Evolutionary conservation across 768 basidiomycete species (phyloP).

Genomic region (Fistulinella prunicolor): DNA sequence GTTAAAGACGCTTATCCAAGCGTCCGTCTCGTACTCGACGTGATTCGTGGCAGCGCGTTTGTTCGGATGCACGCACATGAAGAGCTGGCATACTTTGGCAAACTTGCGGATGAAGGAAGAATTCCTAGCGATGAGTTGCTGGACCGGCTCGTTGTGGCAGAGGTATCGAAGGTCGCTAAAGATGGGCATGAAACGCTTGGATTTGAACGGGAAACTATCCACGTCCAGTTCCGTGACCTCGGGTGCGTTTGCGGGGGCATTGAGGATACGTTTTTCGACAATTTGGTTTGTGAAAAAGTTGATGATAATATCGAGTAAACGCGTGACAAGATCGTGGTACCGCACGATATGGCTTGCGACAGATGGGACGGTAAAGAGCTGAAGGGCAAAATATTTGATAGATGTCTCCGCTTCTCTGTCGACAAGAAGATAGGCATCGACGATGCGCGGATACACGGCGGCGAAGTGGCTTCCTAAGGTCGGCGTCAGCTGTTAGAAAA

Average conservation of each 20-base stretch:
- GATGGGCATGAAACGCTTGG: conserved; percentile 93
- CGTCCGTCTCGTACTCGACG: conserved; percentile 95
- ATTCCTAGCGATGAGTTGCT: conserved; percentile 70
- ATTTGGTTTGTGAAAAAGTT: conserved; percentile 95
- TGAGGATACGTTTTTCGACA: conserved; percentile 61
- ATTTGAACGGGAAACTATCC: conserved; percentile 85
- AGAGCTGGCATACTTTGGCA: conserved; percentile 76
- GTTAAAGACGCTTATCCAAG: conserved; percentile 96
- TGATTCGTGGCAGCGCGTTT: conserved; percentile 78
- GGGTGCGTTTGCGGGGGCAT: conserved; percentile 18
- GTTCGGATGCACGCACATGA: conserved; percentile 93
- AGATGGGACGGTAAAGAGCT: conserved; percentile 89
- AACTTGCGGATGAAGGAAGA: conserved; percentile 68
- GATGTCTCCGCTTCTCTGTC: conserved; percentile 95
- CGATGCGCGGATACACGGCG: conserved; percentile 78
- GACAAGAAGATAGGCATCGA: conserved; percentile 87
- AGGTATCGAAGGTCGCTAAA: conserved; percentile 89
- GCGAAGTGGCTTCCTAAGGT: conserved; percentile 76
- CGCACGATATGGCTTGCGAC: conserved; percentile 77
- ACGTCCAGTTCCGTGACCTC: conserved; percentile 56
- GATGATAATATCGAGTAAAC: conserved; percentile 79
- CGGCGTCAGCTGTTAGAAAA: conserved; percentile 4
- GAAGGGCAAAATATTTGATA: conserved; percentile 89
- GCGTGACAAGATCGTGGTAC: conserved; percentile 68
- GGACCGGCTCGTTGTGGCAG: conserved; percentile 77